phyloP scores from a whole-genome alignment of 169 alveolate genomes.

The Theileria equi region DNA sequence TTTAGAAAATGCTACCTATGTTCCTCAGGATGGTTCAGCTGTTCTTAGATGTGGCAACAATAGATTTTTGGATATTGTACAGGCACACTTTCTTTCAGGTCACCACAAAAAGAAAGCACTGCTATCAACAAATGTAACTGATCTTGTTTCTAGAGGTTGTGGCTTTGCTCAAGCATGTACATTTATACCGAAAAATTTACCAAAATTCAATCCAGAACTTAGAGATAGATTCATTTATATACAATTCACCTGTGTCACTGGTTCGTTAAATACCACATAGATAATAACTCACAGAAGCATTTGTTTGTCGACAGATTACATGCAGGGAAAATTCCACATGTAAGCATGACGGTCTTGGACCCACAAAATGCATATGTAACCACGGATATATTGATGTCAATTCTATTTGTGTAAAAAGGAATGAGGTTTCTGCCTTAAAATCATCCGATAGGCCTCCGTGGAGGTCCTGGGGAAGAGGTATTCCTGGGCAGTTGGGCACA shows the following conservation, averaged over 20 bases:
- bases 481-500: constrained; percentile 9
- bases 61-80: constrained; percentile 1
- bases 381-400: constrained; percentile 4
- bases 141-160: constrained; percentile 24
- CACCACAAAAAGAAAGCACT: not conserved
- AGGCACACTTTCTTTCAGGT: constrained; percentile 12
- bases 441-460: constrained; percentile 19
- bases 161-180: constrained; percentile 29
- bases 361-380: constrained; percentile 15
- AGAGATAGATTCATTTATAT: constrained; percentile 4
- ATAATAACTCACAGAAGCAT: constrained; percentile 4
- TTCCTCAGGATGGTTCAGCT: constrained; percentile 18
- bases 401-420: not conserved
- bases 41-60: constrained; percentile 5
- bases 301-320: constrained; percentile 7
- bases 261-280: constrained; percentile 2
- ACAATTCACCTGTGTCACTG: constrained; percentile 25
- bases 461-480: constrained; percentile 11
- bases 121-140: constrained; percentile 1
- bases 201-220: not conserved
- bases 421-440: not conserved
- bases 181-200: constrained; percentile 12
- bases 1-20: constrained; percentile 1
- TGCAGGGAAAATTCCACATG: constrained; percentile 32
- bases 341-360: not conserved